Conservation (phyloP, 768 basidiomycete species). For the Calocybe cyanea region DNA sequence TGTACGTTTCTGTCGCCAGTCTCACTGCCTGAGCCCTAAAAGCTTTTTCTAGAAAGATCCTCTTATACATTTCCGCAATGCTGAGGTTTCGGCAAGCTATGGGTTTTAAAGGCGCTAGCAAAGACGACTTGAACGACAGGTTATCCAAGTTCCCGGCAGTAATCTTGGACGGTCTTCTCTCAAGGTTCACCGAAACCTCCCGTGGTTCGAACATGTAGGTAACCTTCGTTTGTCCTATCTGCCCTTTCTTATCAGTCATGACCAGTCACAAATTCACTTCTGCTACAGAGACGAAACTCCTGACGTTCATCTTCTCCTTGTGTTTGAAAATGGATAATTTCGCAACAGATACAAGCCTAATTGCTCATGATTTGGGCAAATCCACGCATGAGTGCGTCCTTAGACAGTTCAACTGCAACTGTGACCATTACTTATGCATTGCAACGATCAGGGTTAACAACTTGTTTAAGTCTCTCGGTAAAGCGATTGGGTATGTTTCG, state of each 20-base stretch:
- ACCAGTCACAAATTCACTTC: constrained; percentile 56
- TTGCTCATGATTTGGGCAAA: constrained; percentile 77
- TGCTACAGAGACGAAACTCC: constrained; percentile 63
- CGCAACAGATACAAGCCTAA: constrained; percentile 57
- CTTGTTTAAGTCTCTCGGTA: constrained; percentile 76
- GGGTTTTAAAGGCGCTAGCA: constrained; percentile 37
- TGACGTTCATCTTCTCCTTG: constrained; percentile 78
- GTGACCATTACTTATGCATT: no score
- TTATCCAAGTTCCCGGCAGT: constrained; percentile 56
- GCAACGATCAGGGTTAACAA: constrained; percentile 40
- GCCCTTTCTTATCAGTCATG: constrained; percentile 3
- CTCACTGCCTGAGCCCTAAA: not conserved
- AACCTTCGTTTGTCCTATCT: not conserved
- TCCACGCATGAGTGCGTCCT: constrained; percentile 54
- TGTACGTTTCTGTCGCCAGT: constrained; percentile 50
- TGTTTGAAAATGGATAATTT: constrained; percentile 79
- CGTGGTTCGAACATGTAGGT: constrained; percentile 64
- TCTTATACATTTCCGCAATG: constrained; percentile 83
- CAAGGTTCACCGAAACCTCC: constrained; percentile 76
- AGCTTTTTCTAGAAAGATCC: constrained; percentile 50
- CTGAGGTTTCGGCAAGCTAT: constrained; percentile 58
- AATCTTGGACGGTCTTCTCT: constrained; percentile 70
- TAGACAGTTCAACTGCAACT: no score
- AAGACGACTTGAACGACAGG: constrained; percentile 51
- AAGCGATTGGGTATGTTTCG: constrained; percentile 12